Conservation (phyloP, 169 alveolate genomes). For the Eimeria necatrix region DNA sequence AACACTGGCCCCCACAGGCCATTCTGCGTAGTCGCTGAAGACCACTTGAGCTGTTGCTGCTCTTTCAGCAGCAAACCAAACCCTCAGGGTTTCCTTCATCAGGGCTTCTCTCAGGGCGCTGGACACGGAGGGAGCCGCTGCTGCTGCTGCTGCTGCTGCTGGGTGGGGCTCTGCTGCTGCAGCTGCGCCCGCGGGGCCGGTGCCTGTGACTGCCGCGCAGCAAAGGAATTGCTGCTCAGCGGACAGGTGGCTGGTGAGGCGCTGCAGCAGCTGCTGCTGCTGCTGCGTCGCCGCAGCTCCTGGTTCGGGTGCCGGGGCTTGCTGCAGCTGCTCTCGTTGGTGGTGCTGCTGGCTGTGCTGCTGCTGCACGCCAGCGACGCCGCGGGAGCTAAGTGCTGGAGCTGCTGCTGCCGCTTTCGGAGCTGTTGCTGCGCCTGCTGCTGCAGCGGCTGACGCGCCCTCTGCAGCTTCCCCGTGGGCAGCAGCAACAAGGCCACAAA, state of each 20-base stretch:
- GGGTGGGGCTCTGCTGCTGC: neutral
- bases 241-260: neutral
- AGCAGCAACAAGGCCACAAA: slow-evolving; percentile 20
- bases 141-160: slow-evolving; percentile 41
- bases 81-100: slow-evolving; percentile 60
- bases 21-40: slow-evolving; percentile 40
- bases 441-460: neutral
- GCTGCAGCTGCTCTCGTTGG: neutral
- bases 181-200: neutral
- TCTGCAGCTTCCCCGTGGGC: slow-evolving; percentile 14
- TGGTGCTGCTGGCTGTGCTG: neutral
- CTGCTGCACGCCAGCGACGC: neutral
- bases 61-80: slow-evolving; percentile 59
- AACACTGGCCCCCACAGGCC: slow-evolving; percentile 53
- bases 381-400: neutral
- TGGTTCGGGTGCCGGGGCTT: neutral
- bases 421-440: neutral
- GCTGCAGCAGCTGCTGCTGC: slow-evolving; percentile 21
- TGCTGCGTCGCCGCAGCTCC: neutral
- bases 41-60: slow-evolving; percentile 53
- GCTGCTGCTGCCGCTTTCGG: neutral
- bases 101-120: slow-evolving; percentile 8
- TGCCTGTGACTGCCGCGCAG: neutral
- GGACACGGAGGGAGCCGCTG: slow-evolving; percentile 22
- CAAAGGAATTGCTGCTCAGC: neutral